Base-by-base conservation (phyloP, 306 rosid species). In the Cucurbita ficifolia region DNA sequence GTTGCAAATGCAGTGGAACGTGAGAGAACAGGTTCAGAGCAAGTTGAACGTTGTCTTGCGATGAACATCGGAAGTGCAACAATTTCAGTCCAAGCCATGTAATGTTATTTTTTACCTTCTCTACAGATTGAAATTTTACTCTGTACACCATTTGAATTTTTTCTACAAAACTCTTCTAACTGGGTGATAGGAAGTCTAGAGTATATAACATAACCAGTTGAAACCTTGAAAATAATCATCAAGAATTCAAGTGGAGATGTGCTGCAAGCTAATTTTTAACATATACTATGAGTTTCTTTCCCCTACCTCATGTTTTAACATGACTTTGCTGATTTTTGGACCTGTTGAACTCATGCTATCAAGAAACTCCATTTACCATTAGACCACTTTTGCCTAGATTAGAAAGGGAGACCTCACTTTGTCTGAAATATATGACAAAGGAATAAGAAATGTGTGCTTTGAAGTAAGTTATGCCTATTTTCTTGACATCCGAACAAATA, bases 31-130 rank as follows among this genome's bases (percentile, higher is more conserved):
- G 62, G 79, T 77, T 70, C 79, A 81, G 77, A 84, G 78, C 83
- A 84, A 79, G 82, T 71, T 84, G 82, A 79, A 79, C n/a, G 85
- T 84, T 68, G 82, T 81, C 16, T 38, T 84, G 50, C 75, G 88
- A 81, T 84, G 76, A 84, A 45, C 58, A 36, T 59, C 33, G 8
- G 24, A 49, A 33, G 4, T 70, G 73, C 58, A 70, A 24, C 74
- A 70, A 8, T 70, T 42, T 49, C 74, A 33, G 59, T 70, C 74
- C 8, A 33, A 33, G 46, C 45, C 59, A 29, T 50, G 59, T 70
- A 70, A 49, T 50, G 74, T 70, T 48, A 70, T 70, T 49, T 29
- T 69, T 70, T 70, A 33, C 8, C 59, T 70, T n/a, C 72, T 48
- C 49, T 62, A 39, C 29, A 5, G 10, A 33, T 33, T 29, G 59